These are phyloP conservation scores for Avena atlantica DNA, from an alignment of 176 grass and related monocot species.

Conservation along the genomic window DNA sequence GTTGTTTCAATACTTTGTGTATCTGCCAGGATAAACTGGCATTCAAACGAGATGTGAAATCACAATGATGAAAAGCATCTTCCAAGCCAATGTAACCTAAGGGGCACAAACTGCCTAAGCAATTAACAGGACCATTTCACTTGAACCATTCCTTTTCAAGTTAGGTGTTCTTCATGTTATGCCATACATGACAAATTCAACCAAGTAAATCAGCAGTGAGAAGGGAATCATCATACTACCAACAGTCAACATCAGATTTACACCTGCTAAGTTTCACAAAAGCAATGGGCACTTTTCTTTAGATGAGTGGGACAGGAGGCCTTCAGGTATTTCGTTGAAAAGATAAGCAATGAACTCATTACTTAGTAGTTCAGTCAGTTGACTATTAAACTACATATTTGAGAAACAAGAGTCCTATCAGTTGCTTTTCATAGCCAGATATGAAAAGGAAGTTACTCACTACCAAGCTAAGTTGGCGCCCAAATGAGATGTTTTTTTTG, in stretches of 20 bases:
- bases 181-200: slow-evolving; percentile 11
- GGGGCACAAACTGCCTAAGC: not conserved
- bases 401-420: not conserved
- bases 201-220: slow-evolving; percentile 6
- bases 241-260: not conserved
- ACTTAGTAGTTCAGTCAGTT: not conserved
- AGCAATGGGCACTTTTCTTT: not conserved
- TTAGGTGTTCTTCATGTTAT: not conserved
- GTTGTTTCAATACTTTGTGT: not conserved
- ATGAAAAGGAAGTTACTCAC: not conserved
- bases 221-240: not conserved
- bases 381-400: not conserved
- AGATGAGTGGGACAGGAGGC: not conserved
- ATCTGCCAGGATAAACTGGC: not conserved
- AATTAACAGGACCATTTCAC: not conserved
- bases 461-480: too few species aligned
- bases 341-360: not conserved
- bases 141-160: not conserved
- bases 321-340: not conserved
- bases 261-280: not conserved
- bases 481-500: not conserved
- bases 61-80: not conserved
- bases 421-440: not conserved
- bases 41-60: not conserved
- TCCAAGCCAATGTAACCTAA: not conserved